These are phyloP conservation scores for Akanthomyces lecanii DNA, from an alignment of 2,329 filamentous ascomycete genomes.

Conservation along the genomic window DNA sequence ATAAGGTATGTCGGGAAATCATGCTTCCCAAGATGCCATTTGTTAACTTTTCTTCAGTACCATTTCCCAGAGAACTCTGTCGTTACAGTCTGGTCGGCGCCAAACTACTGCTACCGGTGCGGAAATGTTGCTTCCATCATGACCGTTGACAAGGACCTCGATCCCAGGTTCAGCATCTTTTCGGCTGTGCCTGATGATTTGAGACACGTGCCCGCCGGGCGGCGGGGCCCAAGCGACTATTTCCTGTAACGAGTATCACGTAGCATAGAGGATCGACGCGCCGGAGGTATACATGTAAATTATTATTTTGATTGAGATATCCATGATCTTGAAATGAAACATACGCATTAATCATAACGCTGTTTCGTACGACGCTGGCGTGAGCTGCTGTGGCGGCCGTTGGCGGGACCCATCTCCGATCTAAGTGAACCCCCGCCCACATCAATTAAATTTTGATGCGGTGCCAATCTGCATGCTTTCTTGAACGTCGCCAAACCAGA, in stretches of 20 bases:
- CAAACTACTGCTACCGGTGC: constrained; percentile 92
- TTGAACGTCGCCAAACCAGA: no score
- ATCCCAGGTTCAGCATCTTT: constrained; percentile 91
- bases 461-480: constrained; percentile 14
- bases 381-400: background rate
- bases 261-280: constrained; percentile 11
- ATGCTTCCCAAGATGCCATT: background rate
- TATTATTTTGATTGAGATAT: constrained; percentile 38
- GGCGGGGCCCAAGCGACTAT: constrained; percentile 65
- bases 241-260: constrained; percentile 49
- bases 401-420: constrained; percentile 1
- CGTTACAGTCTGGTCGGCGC: constrained; percentile 96
- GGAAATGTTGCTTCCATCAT: constrained; percentile 97
- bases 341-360: background rate
- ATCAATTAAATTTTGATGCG: constrained; percentile 19
- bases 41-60: constrained; percentile 51
- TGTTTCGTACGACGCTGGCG: background rate
- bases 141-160: constrained; percentile 78
- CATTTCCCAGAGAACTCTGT: constrained; percentile 94
- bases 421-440: constrained; percentile 3
- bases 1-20: constrained; percentile 61
- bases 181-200: constrained; percentile 82
- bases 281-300: constrained; percentile 35
- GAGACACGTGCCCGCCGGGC: constrained; percentile 70
- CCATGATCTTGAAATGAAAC: constrained; percentile 32